phyloP scores from a whole-genome alignment of 2,329 filamentous ascomycete species.

The Penicillium verrucosum region DNA sequence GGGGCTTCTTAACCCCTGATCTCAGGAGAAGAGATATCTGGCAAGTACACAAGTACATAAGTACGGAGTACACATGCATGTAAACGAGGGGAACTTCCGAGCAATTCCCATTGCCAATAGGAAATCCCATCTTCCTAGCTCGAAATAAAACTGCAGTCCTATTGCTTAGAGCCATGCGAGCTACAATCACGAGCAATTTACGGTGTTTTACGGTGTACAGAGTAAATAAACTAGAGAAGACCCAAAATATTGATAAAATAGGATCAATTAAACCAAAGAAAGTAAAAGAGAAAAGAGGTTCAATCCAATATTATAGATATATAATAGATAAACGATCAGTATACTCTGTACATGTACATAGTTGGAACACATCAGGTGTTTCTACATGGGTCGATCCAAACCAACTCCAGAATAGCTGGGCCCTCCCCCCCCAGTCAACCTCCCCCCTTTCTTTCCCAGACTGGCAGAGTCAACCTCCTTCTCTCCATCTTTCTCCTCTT shows the following conservation, averaged over 20 bases:
- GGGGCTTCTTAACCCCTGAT: slow-evolving; percentile 20
- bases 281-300: not conserved
- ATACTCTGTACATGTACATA: not conserved
- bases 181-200: not conserved
- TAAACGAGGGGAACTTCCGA: not conserved
- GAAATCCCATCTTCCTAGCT: not conserved
- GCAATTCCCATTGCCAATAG: not conserved
- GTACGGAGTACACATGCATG: not conserved
- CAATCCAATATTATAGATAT: not conserved
- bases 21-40: slow-evolving; percentile 11
- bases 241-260: not conserved
- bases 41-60: not conserved
- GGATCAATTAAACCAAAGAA: not conserved
- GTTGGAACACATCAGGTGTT: slow-evolving; percentile 4
- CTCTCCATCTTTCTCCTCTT: slow-evolving; percentile 18
- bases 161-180: not conserved
- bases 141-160: not conserved
- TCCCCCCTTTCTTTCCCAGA: slow-evolving; percentile 34
- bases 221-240: not conserved
- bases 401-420: slow-evolving; percentile 24
- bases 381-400: slow-evolving; percentile 21
- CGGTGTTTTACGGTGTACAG: not conserved
- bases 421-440: too few species aligned
- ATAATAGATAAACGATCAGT: not conserved
- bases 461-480: slow-evolving; percentile 19